A percentile compares a stretch with the other conserved stretches of the same genome.
phyloP scores from a whole-genome alignment of 768 basidiomycete species.

The Mycena indigotica region DNA sequence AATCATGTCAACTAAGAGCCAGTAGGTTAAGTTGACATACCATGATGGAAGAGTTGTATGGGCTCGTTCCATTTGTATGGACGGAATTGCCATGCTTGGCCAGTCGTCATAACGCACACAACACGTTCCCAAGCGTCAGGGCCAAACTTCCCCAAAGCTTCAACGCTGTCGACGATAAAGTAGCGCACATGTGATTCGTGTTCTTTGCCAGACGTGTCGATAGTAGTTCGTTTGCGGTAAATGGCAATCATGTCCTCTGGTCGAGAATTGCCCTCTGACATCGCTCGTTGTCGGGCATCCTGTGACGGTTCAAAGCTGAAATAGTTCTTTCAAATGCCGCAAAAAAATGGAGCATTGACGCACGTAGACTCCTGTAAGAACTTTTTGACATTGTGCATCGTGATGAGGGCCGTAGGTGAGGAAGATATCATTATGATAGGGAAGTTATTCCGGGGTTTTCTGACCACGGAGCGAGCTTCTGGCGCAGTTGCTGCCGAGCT shows the following conservation, averaged over 20 bases:
- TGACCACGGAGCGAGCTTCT: constrained; percentile 63
- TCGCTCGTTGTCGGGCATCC: constrained; percentile 68
- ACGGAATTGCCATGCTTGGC: constrained; percentile 97
- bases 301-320: constrained; percentile 73
- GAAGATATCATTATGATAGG: constrained; percentile 99
- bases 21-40: constrained; percentile 41
- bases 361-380: constrained; percentile 90
- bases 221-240: constrained; percentile 77
- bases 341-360: constrained; percentile 28
- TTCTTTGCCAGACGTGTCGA: constrained; percentile 67
- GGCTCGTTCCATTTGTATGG: constrained; percentile 98
- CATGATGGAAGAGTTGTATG: constrained; percentile 88
- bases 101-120: constrained; percentile 97
- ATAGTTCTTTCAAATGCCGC: too few relatives aligned
- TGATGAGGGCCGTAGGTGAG: constrained; percentile 91
- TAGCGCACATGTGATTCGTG: constrained; percentile 63
- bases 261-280: constrained; percentile 68
- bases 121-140: constrained; percentile 96
- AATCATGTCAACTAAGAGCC: not conserved
- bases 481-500: constrained; percentile 40
- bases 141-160: constrained; percentile 90
- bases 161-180: constrained; percentile 88
- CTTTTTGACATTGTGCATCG: constrained; percentile 95
- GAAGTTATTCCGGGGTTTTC: constrained; percentile 79
- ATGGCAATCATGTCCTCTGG: constrained; percentile 88